A percentile compares a stretch with the other conserved stretches of the same genome.
Conservation (phyloP, 768 basidiomycete species). For the Rickenella mellea region DNA sequence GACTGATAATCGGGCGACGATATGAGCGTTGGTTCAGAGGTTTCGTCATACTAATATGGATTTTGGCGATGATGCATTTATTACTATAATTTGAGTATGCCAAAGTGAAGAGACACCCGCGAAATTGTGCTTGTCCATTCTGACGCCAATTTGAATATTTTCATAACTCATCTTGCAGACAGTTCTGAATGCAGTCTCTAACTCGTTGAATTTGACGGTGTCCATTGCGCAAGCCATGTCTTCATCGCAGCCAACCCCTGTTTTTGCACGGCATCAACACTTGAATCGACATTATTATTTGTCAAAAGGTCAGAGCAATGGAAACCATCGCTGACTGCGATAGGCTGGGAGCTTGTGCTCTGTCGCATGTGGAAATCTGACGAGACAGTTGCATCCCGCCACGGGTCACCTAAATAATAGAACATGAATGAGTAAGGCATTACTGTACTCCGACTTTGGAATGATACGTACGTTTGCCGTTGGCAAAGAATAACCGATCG, state of each 20-base stretch:
- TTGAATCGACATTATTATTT: background rate
- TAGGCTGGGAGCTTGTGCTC: constrained; percentile 11
- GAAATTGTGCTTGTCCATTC: too few relatives aligned
- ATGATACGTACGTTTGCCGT: constrained; percentile 11
- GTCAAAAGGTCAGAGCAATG: constrained; percentile 15
- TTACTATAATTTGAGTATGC: too few relatives aligned
- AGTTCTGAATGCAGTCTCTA: too few relatives aligned
- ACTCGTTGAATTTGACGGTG: background rate
- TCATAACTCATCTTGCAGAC: too few relatives aligned
- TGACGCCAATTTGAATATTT: too few relatives aligned
- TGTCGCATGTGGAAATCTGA: constrained; percentile 7
- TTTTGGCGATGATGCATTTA: too few relatives aligned
- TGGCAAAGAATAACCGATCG: constrained; percentile 15
- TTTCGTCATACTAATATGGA: too few relatives aligned
- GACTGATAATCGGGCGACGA: too few relatives aligned
- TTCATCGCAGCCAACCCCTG: background rate
- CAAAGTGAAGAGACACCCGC: too few relatives aligned
- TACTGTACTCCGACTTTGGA: background rate
- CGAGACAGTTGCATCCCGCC: constrained; percentile 15
- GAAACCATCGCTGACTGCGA: constrained; percentile 14
- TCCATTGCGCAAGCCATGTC: background rate
- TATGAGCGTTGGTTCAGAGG: too few relatives aligned
- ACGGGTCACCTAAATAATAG: constrained; percentile 13
- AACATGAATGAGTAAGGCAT: background rate
- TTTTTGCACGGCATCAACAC: constrained; percentile 3